Conservation (phyloP, 768 basidiomycete species). For the Russula dissimulans region DNA sequence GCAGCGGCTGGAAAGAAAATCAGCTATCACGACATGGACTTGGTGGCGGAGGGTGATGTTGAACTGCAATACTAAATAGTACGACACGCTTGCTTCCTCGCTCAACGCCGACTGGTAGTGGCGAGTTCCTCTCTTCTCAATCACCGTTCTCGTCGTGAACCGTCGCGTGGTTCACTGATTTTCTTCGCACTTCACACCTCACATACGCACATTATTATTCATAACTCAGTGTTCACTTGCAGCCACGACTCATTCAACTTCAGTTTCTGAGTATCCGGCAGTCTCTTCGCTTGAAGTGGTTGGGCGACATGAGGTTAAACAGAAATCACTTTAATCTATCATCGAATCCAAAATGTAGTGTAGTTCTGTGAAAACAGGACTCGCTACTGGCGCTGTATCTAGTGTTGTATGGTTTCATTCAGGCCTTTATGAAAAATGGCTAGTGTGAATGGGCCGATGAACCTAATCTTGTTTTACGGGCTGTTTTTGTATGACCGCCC, state of each 20-base stretch:
- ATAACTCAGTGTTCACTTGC: conserved; percentile 8
- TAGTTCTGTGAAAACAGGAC: not conserved
- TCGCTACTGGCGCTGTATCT: not conserved
- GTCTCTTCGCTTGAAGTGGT: not conserved
- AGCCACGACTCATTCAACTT: conserved; percentile 8
- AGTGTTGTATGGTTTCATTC: not conserved
- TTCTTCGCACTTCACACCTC: conserved; percentile 7
- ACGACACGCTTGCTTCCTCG: not conserved
- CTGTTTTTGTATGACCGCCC: too few relatives aligned
- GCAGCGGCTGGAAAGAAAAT: conserved; percentile 83
- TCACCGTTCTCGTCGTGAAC: not conserved
- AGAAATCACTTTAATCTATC: not conserved
- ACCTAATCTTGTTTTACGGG: too few relatives aligned
- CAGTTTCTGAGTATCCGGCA: not conserved
- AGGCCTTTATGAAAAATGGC: not conserved
- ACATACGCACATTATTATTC: conserved; percentile 16
- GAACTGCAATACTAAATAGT: conserved; percentile 31
- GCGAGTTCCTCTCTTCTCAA: not conserved
- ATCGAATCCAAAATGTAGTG: not conserved
- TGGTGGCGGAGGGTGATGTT: conserved; percentile 64
- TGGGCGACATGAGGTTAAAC: not conserved
- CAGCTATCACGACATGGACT: conserved; percentile 94
- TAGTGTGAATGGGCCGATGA: not conserved
- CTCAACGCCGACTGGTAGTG: not conserved
- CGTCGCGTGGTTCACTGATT: not conserved